Evolutionary conservation across 2,329 filamentous ascomycete genomes (phyloP).

Genomic region (Plenodomus biglobosus): DNA sequence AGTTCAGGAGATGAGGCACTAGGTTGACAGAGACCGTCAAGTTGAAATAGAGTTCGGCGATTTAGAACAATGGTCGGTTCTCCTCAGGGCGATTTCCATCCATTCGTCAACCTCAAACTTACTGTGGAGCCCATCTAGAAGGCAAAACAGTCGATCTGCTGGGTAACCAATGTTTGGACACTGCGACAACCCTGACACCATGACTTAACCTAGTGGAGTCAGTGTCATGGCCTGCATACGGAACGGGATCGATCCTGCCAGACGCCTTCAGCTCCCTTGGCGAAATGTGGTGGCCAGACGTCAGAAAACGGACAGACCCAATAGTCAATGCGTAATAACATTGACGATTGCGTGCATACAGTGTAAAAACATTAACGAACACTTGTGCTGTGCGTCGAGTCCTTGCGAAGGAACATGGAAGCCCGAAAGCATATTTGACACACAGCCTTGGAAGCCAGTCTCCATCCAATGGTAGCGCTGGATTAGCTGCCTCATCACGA

Average conservation of each 20-base stretch:
- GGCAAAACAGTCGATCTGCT: conserved; percentile 8
- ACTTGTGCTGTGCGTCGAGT: no score
- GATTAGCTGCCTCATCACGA: background rate
- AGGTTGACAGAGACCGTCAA: conserved; percentile 12
- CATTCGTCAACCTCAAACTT: conserved; percentile 4
- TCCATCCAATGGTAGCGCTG: background rate
- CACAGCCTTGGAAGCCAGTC: background rate
- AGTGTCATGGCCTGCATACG: conserved; percentile 11
- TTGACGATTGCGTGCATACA: no score
- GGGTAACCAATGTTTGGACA: conserved; percentile 1
- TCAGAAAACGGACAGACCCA: background rate
- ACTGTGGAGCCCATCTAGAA: conserved; percentile 1
- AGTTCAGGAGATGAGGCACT: conserved; percentile 19
- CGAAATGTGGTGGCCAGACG: background rate
- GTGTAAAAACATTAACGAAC: no score
- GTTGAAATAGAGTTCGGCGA: conserved; percentile 21
- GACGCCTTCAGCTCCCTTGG: background rate
- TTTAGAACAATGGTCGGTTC: background rate
- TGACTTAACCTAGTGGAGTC: background rate
- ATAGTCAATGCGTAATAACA: background rate
- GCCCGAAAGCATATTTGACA: background rate
- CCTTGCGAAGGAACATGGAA: background rate
- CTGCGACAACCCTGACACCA: conserved; percentile 1
- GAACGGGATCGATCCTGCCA: conserved; percentile 8
- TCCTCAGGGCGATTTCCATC: background rate